These are phyloP conservation scores for Diutina catenulata DNA, from an alignment of 1,139 yeast species.

Conservation along the genomic window DNA sequence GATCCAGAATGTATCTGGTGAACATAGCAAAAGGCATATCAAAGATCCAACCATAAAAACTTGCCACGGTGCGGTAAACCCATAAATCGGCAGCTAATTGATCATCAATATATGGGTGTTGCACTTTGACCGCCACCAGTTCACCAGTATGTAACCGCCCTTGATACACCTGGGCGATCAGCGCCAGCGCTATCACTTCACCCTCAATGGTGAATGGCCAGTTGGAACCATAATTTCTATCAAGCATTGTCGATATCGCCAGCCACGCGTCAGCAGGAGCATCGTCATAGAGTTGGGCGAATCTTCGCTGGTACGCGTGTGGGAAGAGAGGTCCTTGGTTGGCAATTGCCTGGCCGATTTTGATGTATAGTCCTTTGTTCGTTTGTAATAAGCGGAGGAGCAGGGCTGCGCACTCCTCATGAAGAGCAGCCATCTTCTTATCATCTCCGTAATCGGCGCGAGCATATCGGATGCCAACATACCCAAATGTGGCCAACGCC, in stretches of 20 bases:
- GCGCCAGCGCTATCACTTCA: constrained; percentile 56
- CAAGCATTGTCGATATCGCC: constrained; percentile 33
- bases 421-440: constrained; percentile 37
- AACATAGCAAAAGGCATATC: constrained; percentile 52
- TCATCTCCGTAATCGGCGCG: constrained; percentile 15
- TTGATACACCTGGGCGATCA: constrained; percentile 62
- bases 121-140: constrained; percentile 57
- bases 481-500: not conserved
- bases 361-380: constrained; percentile 66
- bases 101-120: constrained; percentile 46
- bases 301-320: constrained; percentile 41
- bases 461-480: not conserved
- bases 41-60: constrained; percentile 45
- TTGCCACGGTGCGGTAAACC: constrained; percentile 43
- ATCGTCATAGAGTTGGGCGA: constrained; percentile 48
- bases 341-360: constrained; percentile 67
- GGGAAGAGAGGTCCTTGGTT: constrained; percentile 64
- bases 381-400: constrained; percentile 37
- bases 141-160: constrained; percentile 34
- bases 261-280: constrained; percentile 64
- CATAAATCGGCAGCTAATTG: constrained; percentile 49
- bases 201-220: constrained; percentile 24
- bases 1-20: constrained; percentile 45
- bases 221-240: constrained; percentile 18
- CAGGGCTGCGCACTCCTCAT: constrained; percentile 47